phyloP scores from a whole-genome alignment of 495 filamentous ascomycete species.

The Jackrogersella multiformis region DNA sequence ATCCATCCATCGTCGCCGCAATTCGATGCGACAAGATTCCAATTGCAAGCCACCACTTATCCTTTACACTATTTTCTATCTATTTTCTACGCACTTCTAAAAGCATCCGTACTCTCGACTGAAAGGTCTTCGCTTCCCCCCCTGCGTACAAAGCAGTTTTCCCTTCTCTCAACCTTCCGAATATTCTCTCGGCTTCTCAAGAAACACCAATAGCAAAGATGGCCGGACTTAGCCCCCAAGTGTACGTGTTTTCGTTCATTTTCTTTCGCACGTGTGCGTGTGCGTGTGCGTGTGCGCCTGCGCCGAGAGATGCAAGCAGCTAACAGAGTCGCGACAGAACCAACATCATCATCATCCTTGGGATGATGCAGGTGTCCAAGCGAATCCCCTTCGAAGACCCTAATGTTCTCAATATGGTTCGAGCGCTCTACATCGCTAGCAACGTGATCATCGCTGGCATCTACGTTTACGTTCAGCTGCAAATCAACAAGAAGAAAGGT shows the following conservation, averaged over 20 bases:
- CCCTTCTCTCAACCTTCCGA: not conserved
- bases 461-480: constrained; percentile 80
- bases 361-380: constrained; percentile 98
- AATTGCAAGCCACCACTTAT: not conserved
- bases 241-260: constrained; percentile 50
- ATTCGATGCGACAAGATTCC: not conserved
- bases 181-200: not conserved
- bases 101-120: not conserved
- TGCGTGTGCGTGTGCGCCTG: too few relatives aligned
- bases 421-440: constrained; percentile 82
- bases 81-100: constrained; percentile 5
- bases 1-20: constrained; percentile 10
- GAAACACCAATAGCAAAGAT: constrained; percentile 51
- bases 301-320: not conserved
- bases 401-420: constrained; percentile 81
- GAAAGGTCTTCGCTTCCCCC: not conserved
- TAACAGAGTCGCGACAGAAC: constrained; percentile 65
- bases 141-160: not conserved
- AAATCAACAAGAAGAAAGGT: constrained; percentile 97
- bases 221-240: constrained; percentile 60
- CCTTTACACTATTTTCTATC: not conserved
- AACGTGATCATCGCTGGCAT: constrained; percentile 87
- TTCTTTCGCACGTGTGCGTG: constrained; percentile 12
- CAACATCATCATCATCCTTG: constrained; percentile 92
- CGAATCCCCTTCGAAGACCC: constrained; percentile 95